A percentile compares a stretch with the other conserved stretches of the same genome.
phyloP scores from a whole-genome alignment of 345 rosid genomes.

The Stellera chamaejasme region DNA sequence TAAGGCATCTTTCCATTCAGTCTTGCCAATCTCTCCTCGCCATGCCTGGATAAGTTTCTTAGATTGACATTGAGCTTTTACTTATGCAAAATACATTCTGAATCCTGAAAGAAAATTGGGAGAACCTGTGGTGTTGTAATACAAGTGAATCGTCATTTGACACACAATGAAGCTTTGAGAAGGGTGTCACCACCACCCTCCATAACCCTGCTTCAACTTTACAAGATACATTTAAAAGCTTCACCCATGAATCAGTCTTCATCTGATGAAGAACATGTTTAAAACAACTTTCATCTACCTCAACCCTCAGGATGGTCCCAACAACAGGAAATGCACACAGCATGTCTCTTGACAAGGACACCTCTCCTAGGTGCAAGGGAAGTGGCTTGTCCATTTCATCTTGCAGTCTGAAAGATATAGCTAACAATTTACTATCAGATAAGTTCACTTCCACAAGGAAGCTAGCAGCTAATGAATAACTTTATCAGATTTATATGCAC shows the following conservation, averaged over 20 bases:
- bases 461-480: no score
- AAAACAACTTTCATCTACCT: constrained; percentile 22
- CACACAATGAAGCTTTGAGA: constrained; percentile 36
- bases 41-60: constrained; percentile 28
- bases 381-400: constrained; percentile 41
- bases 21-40: constrained; percentile 36
- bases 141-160: constrained; percentile 29
- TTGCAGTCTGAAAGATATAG: constrained; percentile 25
- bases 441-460: neutral
- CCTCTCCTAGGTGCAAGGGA: constrained; percentile 42
- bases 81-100: constrained; percentile 1
- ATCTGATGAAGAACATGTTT: constrained; percentile 28
- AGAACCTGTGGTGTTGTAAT: constrained; percentile 43
- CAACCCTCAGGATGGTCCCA: constrained; percentile 67
- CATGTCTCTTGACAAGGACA: constrained; percentile 43
- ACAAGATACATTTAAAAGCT: constrained; percentile 41
- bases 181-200: constrained; percentile 41
- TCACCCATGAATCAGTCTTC: constrained; percentile 54
- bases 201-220: constrained; percentile 58
- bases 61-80: constrained; percentile 7
- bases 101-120: neutral
- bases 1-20: constrained; percentile 37
- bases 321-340: constrained; percentile 57
- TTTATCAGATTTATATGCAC: no score
- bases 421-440: no score